Evolutionary conservation across 2,329 filamentous ascomycete genomes (phyloP).

Genomic region (Thermomyces lanuginosus): DNA sequence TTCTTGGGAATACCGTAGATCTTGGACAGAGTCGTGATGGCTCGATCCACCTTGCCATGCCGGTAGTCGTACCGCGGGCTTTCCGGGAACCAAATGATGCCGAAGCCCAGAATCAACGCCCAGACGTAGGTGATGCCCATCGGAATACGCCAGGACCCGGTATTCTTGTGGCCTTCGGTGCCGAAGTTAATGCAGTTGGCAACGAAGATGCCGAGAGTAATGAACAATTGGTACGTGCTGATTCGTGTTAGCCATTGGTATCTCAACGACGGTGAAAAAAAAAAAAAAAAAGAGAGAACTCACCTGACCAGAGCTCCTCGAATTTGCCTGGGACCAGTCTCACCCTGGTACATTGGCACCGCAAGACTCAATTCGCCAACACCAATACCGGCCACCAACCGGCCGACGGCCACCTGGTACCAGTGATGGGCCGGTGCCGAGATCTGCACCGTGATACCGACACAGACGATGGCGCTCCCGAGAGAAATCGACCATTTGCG

Average conservation of each 20-base stretch:
- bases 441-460: slow-evolving; percentile 30
- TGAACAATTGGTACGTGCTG: slow-evolving; percentile 32
- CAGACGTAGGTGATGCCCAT: slow-evolving; percentile 44
- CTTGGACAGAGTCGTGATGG: slow-evolving; percentile 35
- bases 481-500: slow-evolving; percentile 26
- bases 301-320: slow-evolving; percentile 28
- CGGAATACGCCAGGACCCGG: slow-evolving; percentile 31
- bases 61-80: slow-evolving; percentile 44
- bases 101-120: slow-evolving; percentile 36
- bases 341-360: slow-evolving; percentile 32
- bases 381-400: slow-evolving; percentile 27
- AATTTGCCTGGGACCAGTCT: slow-evolving; percentile 29
- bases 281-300: neutral
- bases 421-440: slow-evolving; percentile 20
- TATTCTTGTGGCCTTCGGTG: slow-evolving; percentile 20
- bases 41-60: slow-evolving; percentile 35
- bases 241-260: too few relatives aligned
- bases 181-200: slow-evolving; percentile 34
- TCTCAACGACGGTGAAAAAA: neutral
- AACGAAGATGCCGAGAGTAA: slow-evolving; percentile 31
- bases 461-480: slow-evolving; percentile 24
- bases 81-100: slow-evolving; percentile 40
- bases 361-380: slow-evolving; percentile 27
- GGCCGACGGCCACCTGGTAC: slow-evolving; percentile 28
- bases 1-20: slow-evolving; percentile 38